phyloP scores from a whole-genome alignment of 805 yeast species.

The Torulaspora quercuum region DNA sequence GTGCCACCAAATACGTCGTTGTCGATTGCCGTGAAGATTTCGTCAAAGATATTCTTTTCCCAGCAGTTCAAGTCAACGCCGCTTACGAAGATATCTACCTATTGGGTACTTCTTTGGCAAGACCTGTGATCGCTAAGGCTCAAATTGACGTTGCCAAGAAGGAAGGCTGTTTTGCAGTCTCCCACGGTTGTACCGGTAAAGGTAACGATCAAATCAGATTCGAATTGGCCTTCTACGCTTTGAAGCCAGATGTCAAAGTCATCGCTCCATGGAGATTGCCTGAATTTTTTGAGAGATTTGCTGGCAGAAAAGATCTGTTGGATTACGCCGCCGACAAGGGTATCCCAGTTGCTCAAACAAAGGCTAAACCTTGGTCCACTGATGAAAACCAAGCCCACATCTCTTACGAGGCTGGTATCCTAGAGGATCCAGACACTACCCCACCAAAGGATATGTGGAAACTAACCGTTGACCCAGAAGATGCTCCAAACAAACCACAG shows the following conservation, averaged over 20 bases:
- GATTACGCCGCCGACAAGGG: slow-evolving; percentile 90
- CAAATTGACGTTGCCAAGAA: slow-evolving; percentile 95
- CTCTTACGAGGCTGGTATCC: slow-evolving; percentile 98
- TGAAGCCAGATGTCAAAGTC: slow-evolving; percentile 93
- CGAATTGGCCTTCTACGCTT: slow-evolving; percentile 94
- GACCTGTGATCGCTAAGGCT: slow-evolving; percentile 98
- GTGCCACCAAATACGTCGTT: slow-evolving; percentile 92
- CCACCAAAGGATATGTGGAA: slow-evolving; percentile 99
- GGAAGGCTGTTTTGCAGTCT: slow-evolving; percentile 97
- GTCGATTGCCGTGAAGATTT: slow-evolving; percentile 95
- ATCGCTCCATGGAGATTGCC: slow-evolving; percentile 99
- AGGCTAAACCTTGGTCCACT: slow-evolving; percentile 99
- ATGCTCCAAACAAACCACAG: slow-evolving; percentile 94
- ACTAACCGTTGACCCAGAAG: slow-evolving; percentile 90
- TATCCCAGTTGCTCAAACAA: slow-evolving; percentile 95
- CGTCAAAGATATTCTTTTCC: slow-evolving; percentile 85
- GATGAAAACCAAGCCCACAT: slow-evolving; percentile 99
- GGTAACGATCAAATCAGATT: slow-evolving; percentile 99
- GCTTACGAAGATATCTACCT: slow-evolving; percentile 96
- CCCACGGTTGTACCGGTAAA: slow-evolving; percentile 99
- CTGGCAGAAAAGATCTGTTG: slow-evolving; percentile 94
- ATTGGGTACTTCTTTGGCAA: slow-evolving; percentile 95
- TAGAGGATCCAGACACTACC: slow-evolving; percentile 97
- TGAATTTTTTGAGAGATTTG: slow-evolving; percentile 87
- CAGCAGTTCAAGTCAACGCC: slow-evolving; percentile 97